Evolutionary conservation across 129 eudicot genomes (phyloP).

Genomic region (Chrysanthemum lavandulifolium): DNA sequence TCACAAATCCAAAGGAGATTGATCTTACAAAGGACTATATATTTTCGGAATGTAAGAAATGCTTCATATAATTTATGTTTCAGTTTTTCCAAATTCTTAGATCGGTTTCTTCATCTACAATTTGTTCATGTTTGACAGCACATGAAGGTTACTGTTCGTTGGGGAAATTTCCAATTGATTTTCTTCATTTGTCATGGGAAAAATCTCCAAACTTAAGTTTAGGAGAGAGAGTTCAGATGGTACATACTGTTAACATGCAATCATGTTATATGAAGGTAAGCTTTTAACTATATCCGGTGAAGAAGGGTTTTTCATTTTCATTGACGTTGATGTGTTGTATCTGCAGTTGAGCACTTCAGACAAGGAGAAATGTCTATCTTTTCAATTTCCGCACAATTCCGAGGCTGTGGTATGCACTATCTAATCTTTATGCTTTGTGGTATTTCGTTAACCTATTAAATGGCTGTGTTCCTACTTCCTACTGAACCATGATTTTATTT

Average conservation of each 20-base stretch:
- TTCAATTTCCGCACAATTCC: slow-evolving; percentile 48
- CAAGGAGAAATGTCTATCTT: slow-evolving; percentile 51
- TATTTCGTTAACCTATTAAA: neutral
- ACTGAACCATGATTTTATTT: slow-evolving; percentile 8
- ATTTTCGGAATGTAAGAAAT: slow-evolving; percentile 59
- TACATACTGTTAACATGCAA: slow-evolving; percentile 68
- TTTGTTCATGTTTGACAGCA: slow-evolving; percentile 35
- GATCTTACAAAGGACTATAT: slow-evolving; percentile 43
- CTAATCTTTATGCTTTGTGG: neutral
- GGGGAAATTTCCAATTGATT: slow-evolving; percentile 80
- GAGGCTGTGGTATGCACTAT: slow-evolving; percentile 54
- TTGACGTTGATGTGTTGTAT: slow-evolving; percentile 8
- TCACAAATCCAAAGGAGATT: slow-evolving; percentile 28
- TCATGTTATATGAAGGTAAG: slow-evolving; percentile 73
- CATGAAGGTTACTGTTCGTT: slow-evolving; percentile 57
- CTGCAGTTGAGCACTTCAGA: slow-evolving; percentile 56
- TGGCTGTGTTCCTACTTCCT: slow-evolving; percentile 1
- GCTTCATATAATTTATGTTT: slow-evolving; percentile 7
- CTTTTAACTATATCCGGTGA: slow-evolving; percentile 8
- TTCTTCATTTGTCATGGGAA: slow-evolving; percentile 69
- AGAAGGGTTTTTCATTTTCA: neutral
- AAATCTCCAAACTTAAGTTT: slow-evolving; percentile 53
- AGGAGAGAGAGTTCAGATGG: slow-evolving; percentile 68
- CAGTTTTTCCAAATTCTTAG: neutral
- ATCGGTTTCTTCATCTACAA: slow-evolving; percentile 18